phyloP scores from a whole-genome alignment of 768 basidiomycete genomes.

The Suillus variegatus region DNA sequence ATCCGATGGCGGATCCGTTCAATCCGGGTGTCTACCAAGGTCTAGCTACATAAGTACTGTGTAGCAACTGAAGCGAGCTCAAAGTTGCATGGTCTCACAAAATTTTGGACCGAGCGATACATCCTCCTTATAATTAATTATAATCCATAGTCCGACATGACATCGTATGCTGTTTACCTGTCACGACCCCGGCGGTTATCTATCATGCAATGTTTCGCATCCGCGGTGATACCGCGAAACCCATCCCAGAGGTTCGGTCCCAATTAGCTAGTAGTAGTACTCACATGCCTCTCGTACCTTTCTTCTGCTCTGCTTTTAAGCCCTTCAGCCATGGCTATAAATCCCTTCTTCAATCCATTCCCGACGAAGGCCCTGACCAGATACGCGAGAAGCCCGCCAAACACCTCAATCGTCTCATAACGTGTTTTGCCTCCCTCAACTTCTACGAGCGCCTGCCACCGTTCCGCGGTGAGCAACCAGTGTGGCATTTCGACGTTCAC shows the following conservation, averaged over 20 bases:
- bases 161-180: no score
- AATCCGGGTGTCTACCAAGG: background rate
- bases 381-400: conserved; percentile 56
- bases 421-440: conserved; percentile 52
- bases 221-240: conserved; percentile 1
- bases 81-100: background rate
- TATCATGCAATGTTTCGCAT: background rate
- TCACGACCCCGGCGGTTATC: background rate
- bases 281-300: background rate
- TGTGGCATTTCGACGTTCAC: conserved; percentile 37
- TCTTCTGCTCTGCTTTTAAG: conserved; percentile 55
- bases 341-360: conserved; percentile 43
- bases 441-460: conserved; percentile 62
- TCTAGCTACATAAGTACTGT: background rate
- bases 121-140: background rate
- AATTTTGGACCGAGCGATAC: background rate
- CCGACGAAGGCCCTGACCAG: conserved; percentile 47
- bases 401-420: conserved; percentile 68
- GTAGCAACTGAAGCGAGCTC: background rate
- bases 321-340: conserved; percentile 55
- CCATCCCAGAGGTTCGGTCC: background rate
- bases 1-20: background rate
- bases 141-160: background rate
- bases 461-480: conserved; percentile 53
- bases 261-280: no score